Percentiles rank a stretch among this genome's conserved stretches.
Conservation (phyloP, 2,329 filamentous ascomycete species). For the Tolypocladium sp. region DNA sequence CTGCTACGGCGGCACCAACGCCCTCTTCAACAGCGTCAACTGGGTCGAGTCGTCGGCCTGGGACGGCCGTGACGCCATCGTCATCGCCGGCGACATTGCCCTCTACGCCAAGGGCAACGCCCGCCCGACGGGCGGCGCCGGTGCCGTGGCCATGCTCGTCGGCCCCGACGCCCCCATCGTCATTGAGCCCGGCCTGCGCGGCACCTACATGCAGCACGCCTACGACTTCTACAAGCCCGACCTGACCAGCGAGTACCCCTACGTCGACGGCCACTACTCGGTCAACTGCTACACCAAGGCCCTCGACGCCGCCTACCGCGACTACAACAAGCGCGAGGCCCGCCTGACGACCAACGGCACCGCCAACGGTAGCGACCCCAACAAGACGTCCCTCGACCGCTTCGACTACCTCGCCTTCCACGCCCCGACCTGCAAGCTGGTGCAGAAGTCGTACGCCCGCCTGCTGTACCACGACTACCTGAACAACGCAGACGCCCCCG, state of each 20-base stretch:
- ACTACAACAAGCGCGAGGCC: conserved; percentile 67
- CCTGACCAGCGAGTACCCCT: conserved; percentile 77
- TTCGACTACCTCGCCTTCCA: conserved; percentile 83
- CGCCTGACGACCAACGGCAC: conserved; percentile 32
- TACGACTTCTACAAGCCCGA: conserved; percentile 92
- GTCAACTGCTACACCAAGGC: conserved; percentile 74
- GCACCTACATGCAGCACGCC: conserved; percentile 72
- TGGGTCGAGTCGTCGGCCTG: conserved; percentile 82
- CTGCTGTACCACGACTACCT: conserved; percentile 83
- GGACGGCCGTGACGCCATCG: conserved; percentile 75
- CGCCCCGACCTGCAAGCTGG: conserved; percentile 78
- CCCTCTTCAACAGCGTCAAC: conserved; percentile 74
- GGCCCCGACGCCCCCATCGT: conserved; percentile 71
- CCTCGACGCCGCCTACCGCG: conserved; percentile 72
- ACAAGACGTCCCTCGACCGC: conserved; percentile 62
- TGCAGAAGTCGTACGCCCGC: conserved; percentile 76
- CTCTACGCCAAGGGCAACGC: conserved; percentile 78
- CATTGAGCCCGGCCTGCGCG: conserved; percentile 69
- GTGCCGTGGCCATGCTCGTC: conserved; percentile 69
- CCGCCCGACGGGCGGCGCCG: conserved; percentile 72
- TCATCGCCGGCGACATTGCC: conserved; percentile 74
- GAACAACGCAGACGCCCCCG: conserved; percentile 53
- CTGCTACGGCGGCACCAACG: conserved; percentile 81
- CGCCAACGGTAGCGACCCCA: conserved; percentile 34
- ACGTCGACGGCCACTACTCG: conserved; percentile 78